Conservation (phyloP, 2,329 filamentous ascomycete species). For the Aspergillus sp. region DNA sequence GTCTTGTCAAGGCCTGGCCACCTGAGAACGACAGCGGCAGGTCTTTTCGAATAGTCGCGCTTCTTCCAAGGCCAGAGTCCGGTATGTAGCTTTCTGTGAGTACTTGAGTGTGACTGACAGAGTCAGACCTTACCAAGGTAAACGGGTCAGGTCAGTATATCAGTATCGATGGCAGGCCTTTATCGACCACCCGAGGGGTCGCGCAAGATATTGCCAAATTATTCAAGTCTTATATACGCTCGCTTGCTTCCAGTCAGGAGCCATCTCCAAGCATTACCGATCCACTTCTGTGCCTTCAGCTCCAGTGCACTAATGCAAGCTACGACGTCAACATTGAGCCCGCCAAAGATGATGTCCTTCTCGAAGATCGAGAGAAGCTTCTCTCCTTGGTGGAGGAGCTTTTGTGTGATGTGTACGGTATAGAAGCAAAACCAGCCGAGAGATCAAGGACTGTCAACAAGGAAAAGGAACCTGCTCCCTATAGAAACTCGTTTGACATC, state of each 20-base stretch:
- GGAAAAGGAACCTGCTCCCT: background rate
- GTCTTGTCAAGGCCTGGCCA: slow-evolving; percentile 37
- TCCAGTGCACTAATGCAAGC: slow-evolving; percentile 54
- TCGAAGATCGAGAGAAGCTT: slow-evolving; percentile 51
- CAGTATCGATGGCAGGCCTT: slow-evolving; percentile 59
- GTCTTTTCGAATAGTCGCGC: slow-evolving; percentile 50
- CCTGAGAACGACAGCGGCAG: slow-evolving; percentile 27
- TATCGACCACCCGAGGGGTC: slow-evolving; percentile 53
- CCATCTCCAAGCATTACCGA: slow-evolving; percentile 43
- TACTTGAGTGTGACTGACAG: slow-evolving; percentile 23
- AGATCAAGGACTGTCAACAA: background rate
- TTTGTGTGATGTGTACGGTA: slow-evolving; percentile 20
- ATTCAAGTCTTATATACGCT: slow-evolving; percentile 55
- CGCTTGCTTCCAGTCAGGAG: slow-evolving; percentile 24
- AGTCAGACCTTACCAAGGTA: slow-evolving; percentile 39
- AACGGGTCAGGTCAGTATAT: slow-evolving; percentile 52
- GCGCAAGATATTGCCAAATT: slow-evolving; percentile 55
- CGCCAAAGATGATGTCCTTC: slow-evolving; percentile 64
- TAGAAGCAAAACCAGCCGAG: background rate
- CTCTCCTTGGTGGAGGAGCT: slow-evolving; percentile 48
- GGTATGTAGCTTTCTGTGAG: slow-evolving; percentile 24
- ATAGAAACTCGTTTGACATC: slow-evolving; percentile 21
- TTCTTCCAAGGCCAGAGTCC: slow-evolving; percentile 52
- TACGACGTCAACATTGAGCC: slow-evolving; percentile 67
- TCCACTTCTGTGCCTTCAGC: slow-evolving; percentile 59